These are phyloP conservation scores for Apostasia ramifera DNA, from an alignment of 106 monocot species.

Conservation along the genomic window DNA sequence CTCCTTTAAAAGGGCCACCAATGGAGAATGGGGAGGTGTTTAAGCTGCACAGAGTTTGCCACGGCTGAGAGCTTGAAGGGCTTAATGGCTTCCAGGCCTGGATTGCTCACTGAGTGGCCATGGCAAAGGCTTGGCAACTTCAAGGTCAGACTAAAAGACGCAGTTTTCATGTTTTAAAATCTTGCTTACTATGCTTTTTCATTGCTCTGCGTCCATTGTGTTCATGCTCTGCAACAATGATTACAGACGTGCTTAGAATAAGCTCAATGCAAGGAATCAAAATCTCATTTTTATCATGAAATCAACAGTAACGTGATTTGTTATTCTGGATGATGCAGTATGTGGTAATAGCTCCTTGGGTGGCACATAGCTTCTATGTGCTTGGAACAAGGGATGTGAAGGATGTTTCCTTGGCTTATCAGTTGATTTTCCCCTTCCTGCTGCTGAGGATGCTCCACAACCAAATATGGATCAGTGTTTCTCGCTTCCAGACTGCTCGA, in stretches of 20 bases:
- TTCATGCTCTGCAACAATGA: background rate
- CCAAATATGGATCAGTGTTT: constrained; percentile 58
- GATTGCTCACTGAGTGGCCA: constrained; percentile 76
- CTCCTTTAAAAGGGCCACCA: constrained; percentile 2
- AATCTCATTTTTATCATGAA: too few relatives aligned
- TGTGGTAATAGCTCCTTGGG: constrained; percentile 46
- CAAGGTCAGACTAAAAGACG: constrained; percentile 32
- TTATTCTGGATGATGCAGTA: constrained; percentile 23
- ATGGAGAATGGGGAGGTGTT: background rate
- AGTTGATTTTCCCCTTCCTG: constrained; percentile 12
- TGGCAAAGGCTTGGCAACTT: constrained; percentile 76
- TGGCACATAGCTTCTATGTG: constrained; percentile 18
- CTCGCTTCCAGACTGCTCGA: constrained; percentile 46
- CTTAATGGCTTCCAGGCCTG: constrained; percentile 62
- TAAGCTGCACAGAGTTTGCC: background rate
- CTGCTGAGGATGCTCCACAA: constrained; percentile 28
- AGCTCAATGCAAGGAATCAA: constrained; percentile 4
- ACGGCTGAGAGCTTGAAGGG: background rate
- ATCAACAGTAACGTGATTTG: background rate
- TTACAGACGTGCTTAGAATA: constrained; percentile 6
- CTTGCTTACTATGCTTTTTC: background rate
- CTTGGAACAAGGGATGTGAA: constrained; percentile 9
- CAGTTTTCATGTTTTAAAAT: background rate
- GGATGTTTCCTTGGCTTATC: background rate
- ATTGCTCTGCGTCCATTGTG: background rate